Evolutionary conservation across 441 rosid genomes (phyloP), one percentile per base, ranked within the genome.

Genomic region (Sinapis alba): DNA sequence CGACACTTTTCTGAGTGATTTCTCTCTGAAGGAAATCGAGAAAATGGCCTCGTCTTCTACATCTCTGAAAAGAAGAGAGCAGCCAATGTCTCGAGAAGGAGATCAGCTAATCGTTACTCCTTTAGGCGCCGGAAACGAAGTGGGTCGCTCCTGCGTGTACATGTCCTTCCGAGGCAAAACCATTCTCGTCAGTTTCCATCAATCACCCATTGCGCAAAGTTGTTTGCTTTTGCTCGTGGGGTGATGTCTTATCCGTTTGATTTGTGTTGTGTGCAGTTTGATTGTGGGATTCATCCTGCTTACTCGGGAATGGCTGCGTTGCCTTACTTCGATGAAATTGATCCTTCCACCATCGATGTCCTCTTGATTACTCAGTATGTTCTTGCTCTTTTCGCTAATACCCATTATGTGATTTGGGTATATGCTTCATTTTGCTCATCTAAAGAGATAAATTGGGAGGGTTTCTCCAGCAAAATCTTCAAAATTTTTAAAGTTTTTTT

Each of bases 291-390:
- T 79, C 94, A 94, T 75, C 96, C 90, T 2, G 94, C 87, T 12
- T 94, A 87, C 68, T 84, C 96, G 0, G 97, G 97, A 27, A 91
- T 94, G 98, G 87, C 97, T 77, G 96, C 97, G 13, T 78, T 91
- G 77, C 96, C 96, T n/a, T 89, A 94, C 80, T 91, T 94, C 34
- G 96, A 94, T 85, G 98, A 94, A 71, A 91, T 94, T 76, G 97
- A 91, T 82, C 98, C 98, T 72, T 91, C 95, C 8, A 43, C 85
- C 47, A 81, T 91, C 58, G 98, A 91, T 70, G 93, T 90, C 5
- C 97, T 94, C 65, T 87, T 94, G 69, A 81, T 94, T 60, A 94
- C 97, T 6, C 96, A 91, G 96, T 91, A 87, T 34, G 89, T 79
- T 15, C n/a, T 67, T 24, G 7, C 34, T 51, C 62, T 27, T 41